Conservation (phyloP, 202 grass and related monocot genomes). For the Brachypodium distachyon region DNA sequence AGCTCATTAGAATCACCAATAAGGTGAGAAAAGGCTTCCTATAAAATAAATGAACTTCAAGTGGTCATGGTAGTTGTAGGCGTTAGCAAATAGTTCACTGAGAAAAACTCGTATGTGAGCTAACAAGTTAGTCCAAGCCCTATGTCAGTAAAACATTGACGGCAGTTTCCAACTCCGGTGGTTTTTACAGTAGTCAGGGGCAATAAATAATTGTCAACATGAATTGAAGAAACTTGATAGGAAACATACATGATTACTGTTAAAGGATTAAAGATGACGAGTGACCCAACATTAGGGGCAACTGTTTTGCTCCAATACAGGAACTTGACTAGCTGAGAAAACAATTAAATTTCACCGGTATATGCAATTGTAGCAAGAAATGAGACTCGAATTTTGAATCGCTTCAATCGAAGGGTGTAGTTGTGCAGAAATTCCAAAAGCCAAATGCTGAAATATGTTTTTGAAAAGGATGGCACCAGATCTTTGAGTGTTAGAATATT, state of each 20-base stretch:
- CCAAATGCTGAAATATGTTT: not conserved
- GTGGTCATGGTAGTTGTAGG: not conserved
- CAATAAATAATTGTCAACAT: not conserved
- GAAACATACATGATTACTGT: not conserved
- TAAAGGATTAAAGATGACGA: not conserved
- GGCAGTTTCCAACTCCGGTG: not conserved
- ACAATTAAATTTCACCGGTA: not conserved
- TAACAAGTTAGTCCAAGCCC: not conserved
- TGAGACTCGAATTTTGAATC: not conserved
- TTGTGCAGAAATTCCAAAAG: not conserved
- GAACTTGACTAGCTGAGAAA: not conserved
- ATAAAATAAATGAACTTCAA: slow-evolving; percentile 25
- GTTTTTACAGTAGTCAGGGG: not conserved
- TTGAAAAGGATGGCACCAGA: not conserved
- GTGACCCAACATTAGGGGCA: not conserved
- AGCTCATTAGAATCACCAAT: slow-evolving; percentile 96
- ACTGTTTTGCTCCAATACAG: not conserved
- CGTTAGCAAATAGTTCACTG: not conserved
- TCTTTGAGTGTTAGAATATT: not conserved
- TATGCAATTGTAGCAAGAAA: not conserved
- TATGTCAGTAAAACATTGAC: not conserved
- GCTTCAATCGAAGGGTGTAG: not conserved
- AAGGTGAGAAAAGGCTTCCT: slow-evolving; percentile 94
- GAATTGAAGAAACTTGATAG: not conserved
- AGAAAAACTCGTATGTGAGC: not conserved